These are phyloP conservation scores for Escallonia herrerae DNA, from an alignment of 129 eudicot genomes.

Conservation along the genomic window DNA sequence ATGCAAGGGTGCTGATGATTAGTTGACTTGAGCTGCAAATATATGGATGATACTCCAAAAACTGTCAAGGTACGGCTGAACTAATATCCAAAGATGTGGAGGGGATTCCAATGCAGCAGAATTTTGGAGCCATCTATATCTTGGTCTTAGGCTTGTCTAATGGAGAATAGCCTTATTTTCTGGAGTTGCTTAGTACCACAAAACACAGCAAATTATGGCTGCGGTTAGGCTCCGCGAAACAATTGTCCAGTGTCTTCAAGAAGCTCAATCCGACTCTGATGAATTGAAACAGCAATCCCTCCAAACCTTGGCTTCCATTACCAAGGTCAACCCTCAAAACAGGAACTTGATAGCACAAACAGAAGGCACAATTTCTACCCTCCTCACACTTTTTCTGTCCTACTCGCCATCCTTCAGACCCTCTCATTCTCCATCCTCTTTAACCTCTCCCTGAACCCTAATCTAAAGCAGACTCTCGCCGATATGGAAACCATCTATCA, in stretches of 20 bases:
- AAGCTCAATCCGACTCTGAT: conserved; percentile 32
- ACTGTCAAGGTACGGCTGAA: neutral
- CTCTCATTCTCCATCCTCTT: conserved; percentile 62
- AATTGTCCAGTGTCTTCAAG: conserved; percentile 48
- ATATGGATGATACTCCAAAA: conserved; percentile 21
- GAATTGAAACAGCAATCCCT: conserved; percentile 11
- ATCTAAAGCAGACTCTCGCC: conserved; percentile 46
- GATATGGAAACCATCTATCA: conserved; percentile 44
- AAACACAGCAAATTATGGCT: conserved; percentile 18
- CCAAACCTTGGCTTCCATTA: conserved; percentile 11
- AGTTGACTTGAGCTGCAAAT: conserved; percentile 9
- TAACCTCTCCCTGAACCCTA: conserved; percentile 72
- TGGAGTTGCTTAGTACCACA: neutral
- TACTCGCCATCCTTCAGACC: conserved; percentile 24
- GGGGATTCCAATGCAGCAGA: conserved; percentile 26
- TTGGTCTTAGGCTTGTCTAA: neutral
- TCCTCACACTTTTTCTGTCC: conserved; percentile 42
- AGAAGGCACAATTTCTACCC: conserved; percentile 29
- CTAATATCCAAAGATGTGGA: neutral
- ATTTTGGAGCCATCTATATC: conserved; percentile 30
- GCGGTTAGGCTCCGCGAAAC: conserved; percentile 31
- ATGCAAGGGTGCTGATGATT: conserved; percentile 1
- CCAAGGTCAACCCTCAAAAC: conserved; percentile 62
- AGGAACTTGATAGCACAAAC: conserved; percentile 54
- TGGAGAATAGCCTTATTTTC: neutral